A percentile compares a stretch with the other conserved stretches of the same genome.
Conservation (phyloP, 2,329 filamentous ascomycete genomes). For the Colletotrichum musae region DNA sequence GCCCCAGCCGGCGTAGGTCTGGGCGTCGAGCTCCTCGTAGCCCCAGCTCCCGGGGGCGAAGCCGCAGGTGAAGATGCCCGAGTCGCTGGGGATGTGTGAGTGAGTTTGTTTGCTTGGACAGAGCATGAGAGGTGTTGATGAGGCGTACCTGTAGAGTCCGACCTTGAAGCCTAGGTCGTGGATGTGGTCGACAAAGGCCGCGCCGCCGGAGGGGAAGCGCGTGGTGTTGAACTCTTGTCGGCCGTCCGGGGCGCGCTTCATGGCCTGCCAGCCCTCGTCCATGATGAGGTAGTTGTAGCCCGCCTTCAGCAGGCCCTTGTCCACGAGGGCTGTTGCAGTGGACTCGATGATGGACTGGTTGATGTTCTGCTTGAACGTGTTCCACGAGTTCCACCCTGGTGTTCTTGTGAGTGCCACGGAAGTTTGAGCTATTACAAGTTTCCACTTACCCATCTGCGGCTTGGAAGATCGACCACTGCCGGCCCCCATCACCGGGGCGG, state of each 20-base stretch:
- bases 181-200: constrained; percentile 60
- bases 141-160: constrained; percentile 62
- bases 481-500: neutral
- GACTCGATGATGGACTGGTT: constrained; percentile 43
- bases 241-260: constrained; percentile 8
- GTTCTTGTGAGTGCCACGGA: neutral
- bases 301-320: constrained; percentile 24
- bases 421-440: neutral
- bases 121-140: too few species aligned
- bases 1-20: constrained; percentile 66
- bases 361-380: constrained; percentile 40
- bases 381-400: constrained; percentile 39
- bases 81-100: constrained; percentile 44
- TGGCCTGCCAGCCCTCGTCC: constrained; percentile 29
- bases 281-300: constrained; percentile 35
- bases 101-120: too few species aligned
- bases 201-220: constrained; percentile 50
- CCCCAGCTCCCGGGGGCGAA: constrained; percentile 45
- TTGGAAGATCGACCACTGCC: neutral
- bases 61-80: constrained; percentile 60
- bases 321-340: constrained; percentile 18
- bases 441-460: constrained; percentile 19
- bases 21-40: constrained; percentile 66
- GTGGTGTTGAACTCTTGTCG: constrained; percentile 17
- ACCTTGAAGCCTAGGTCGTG: constrained; percentile 64